These are phyloP conservation scores for Diplocarpon rosae DNA, from an alignment of 2,329 filamentous ascomycete species.

Conservation along the genomic window DNA sequence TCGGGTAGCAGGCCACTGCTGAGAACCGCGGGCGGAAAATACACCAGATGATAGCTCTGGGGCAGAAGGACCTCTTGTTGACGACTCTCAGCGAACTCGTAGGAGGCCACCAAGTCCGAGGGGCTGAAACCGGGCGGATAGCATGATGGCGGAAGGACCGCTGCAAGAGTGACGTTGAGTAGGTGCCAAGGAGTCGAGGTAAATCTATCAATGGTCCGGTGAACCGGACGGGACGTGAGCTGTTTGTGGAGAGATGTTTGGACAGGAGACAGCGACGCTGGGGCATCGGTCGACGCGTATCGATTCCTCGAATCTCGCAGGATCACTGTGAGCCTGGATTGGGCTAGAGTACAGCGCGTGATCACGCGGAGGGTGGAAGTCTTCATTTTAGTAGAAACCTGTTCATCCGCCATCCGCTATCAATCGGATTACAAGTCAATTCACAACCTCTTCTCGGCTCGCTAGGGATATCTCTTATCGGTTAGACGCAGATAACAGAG, in stretches of 20 bases:
- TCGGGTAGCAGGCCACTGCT: conserved; percentile 58
- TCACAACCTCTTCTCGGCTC: background rate
- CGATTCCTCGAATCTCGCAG: background rate
- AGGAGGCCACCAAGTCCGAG: background rate
- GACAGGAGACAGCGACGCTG: background rate
- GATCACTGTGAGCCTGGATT: background rate
- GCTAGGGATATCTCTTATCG: conserved; percentile 8
- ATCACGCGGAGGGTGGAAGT: conserved; percentile 2
- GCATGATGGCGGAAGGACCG: conserved; percentile 36
- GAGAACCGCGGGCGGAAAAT: conserved; percentile 65
- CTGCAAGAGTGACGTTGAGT: conserved; percentile 49
- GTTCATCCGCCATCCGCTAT: too few relatives aligned
- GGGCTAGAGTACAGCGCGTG: background rate
- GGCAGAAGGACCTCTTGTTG: conserved; percentile 28
- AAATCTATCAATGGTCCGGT: conserved; percentile 37
- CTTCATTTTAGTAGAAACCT: conserved; percentile 5
- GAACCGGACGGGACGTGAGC: conserved; percentile 17
- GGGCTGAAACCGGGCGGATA: conserved; percentile 13
- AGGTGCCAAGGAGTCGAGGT: conserved; percentile 53
- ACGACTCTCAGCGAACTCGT: background rate
- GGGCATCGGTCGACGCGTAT: background rate
- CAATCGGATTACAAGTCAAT: too few relatives aligned
- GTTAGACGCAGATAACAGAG: conserved; percentile 10
- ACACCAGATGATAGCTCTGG: conserved; percentile 70
- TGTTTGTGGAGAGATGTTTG: conserved; percentile 13